Evolutionary conservation across 2,329 filamentous ascomycete genomes (phyloP).

Genomic region (Pestalotiopsis sp.): DNA sequence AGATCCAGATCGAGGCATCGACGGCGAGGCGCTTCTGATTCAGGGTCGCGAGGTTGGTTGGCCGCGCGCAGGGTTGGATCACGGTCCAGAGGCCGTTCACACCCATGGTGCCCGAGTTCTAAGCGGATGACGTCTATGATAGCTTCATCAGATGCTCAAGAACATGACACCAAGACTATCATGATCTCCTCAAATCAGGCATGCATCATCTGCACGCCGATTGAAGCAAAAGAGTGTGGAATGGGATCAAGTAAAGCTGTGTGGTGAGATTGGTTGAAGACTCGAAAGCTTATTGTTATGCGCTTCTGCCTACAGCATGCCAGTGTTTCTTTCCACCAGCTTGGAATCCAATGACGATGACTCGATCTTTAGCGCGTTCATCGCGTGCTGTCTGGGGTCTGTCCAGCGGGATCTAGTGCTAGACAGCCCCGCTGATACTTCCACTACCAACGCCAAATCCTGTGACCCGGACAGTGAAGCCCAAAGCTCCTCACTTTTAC

Average conservation of each 20-base stretch:
- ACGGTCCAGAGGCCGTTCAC: slow-evolving; percentile 98
- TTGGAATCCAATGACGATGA: slow-evolving; percentile 12
- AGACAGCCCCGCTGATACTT: slow-evolving; percentile 5
- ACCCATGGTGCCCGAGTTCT: slow-evolving; percentile 69
- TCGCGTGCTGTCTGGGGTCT: neutral
- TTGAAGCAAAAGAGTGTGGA: neutral
- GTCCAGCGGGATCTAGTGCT: neutral
- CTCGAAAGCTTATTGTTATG: neutral
- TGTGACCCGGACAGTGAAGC: neutral
- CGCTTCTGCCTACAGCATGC: slow-evolving; percentile 1
- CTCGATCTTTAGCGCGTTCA: slow-evolving; percentile 9
- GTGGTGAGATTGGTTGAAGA: neutral
- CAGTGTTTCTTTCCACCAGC: neutral
- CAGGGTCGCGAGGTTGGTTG: slow-evolving; percentile 93
- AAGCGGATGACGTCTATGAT: slow-evolving; percentile 6
- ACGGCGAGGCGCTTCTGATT: slow-evolving; percentile 96
- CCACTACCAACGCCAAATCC: slow-evolving; percentile 1
- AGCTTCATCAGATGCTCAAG: slow-evolving; percentile 12
- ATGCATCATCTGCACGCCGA: neutral
- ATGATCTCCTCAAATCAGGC: neutral
- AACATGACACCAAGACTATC: neutral
- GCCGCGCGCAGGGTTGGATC: slow-evolving; percentile 90
- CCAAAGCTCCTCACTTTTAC: neutral
- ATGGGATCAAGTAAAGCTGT: neutral
- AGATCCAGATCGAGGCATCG: slow-evolving; percentile 99